phyloP scores from a whole-genome alignment of 345 rosid genomes.

The Acer saccharum region DNA sequence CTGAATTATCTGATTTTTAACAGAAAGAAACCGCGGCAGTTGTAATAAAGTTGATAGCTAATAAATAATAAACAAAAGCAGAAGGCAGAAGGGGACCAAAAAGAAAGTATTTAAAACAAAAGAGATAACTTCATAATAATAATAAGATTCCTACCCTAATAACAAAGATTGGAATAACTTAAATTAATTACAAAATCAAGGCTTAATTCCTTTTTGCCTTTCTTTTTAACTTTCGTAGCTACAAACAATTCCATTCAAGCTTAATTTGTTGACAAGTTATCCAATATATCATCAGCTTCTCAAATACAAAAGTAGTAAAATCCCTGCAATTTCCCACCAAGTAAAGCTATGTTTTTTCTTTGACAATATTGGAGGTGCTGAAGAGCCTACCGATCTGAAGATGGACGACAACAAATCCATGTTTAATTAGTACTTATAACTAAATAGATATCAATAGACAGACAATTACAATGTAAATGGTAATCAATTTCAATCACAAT shows the following conservation, averaged over 20 bases:
- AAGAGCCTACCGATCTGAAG: constrained; percentile 52
- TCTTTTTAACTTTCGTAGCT: not conserved
- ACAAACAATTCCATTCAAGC: constrained; percentile 16
- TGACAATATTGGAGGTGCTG: constrained; percentile 31
- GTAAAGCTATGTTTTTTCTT: constrained; percentile 28
- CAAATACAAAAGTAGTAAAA: constrained; percentile 47
- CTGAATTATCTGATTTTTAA: no score
- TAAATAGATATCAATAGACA: not conserved
- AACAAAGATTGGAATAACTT: constrained; percentile 32
- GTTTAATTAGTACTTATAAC: no score
- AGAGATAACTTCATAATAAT: not conserved
- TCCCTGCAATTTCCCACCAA: constrained; percentile 40
- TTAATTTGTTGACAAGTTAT: constrained; percentile 21
- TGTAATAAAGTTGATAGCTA: not conserved
- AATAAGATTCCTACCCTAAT: constrained; percentile 35
- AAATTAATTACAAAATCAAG: constrained; percentile 4
- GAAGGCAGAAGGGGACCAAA: not conserved
- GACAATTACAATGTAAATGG: not conserved
- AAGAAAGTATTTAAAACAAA: not conserved
- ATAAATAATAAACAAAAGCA: not conserved
- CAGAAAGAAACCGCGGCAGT: no score
- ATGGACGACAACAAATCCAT: constrained; percentile 6
- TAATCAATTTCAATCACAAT: not conserved
- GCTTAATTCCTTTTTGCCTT: not conserved
- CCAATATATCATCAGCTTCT: constrained; percentile 33